Evolutionary conservation across 2,329 filamentous ascomycete genomes (phyloP).

Genomic region (Gremmenia infestans): DNA sequence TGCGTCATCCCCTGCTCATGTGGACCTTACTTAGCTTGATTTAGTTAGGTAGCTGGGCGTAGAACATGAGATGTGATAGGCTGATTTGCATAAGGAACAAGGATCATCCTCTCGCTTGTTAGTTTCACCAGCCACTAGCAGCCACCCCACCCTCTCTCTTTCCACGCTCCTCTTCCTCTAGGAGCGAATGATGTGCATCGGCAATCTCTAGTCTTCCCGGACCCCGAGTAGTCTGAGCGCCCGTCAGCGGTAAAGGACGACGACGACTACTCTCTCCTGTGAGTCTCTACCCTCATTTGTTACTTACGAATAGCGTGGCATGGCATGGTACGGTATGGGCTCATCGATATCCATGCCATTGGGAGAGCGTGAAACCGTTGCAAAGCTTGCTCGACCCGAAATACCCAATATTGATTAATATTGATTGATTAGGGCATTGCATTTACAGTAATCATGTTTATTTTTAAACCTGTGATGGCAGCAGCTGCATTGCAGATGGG

Average conservation of each 20-base stretch:
- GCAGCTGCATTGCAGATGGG: not conserved
- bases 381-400: not conserved
- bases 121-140: slow-evolving; percentile 1
- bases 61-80: slow-evolving; percentile 9
- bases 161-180: not conserved
- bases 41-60: not conserved
- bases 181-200: slow-evolving; percentile 16
- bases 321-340: not conserved
- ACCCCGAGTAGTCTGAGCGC: not conserved
- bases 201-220: not conserved
- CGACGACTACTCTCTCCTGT: too few species aligned
- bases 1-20: too few species aligned
- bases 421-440: not conserved
- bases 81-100: not conserved
- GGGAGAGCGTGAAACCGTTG: not conserved
- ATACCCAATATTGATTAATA: not conserved
- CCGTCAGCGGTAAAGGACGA: not conserved
- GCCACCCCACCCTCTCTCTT: not conserved
- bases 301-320: too few species aligned
- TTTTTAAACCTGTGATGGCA: not conserved
- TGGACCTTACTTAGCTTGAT: not conserved
- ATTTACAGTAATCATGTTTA: not conserved
- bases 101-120: slow-evolving; percentile 4
- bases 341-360: not conserved
- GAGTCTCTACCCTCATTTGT: too few species aligned